Conservation (phyloP, 768 basidiomycete genomes). For the Leucocoprinus leucothites region DNA sequence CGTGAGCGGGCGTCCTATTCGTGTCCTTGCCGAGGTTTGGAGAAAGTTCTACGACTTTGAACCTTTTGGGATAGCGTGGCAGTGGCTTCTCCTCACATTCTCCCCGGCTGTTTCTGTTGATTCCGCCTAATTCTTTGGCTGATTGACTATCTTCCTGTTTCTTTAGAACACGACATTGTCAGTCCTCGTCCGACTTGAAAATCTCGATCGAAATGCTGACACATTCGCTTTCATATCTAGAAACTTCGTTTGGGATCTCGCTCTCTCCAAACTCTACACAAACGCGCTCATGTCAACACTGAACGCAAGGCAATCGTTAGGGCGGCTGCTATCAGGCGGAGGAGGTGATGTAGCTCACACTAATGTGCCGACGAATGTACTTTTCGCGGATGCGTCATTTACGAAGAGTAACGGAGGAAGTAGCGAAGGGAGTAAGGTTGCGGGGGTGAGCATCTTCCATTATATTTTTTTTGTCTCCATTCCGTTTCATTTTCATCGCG, state of each 20-base stretch:
- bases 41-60: no score
- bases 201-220: not conserved
- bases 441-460: not conserved
- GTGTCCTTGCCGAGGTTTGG: no score
- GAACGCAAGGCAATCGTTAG: constrained; percentile 37
- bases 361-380: constrained; percentile 10
- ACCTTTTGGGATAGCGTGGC: no score
- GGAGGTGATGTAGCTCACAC: not conserved
- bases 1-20: constrained; percentile 5
- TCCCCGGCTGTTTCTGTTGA: no score
- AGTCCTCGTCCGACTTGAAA: constrained; percentile 16
- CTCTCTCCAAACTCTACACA: constrained; percentile 44
- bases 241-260: constrained; percentile 49
- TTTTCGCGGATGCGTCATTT: constrained; percentile 14
- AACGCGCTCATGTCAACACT: constrained; percentile 48
- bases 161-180: constrained; percentile 42
- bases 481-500: no score
- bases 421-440: not conserved
- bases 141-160: no score
- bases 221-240: constrained; percentile 17
- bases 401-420: not conserved
- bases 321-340: constrained; percentile 13
- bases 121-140: no score
- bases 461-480: no score
- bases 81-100: no score